Evolutionary conservation across 768 basidiomycete species (phyloP), one percentile per base, ranked within the genome.

Genomic region (Kwoniella mangroviensis): DNA sequence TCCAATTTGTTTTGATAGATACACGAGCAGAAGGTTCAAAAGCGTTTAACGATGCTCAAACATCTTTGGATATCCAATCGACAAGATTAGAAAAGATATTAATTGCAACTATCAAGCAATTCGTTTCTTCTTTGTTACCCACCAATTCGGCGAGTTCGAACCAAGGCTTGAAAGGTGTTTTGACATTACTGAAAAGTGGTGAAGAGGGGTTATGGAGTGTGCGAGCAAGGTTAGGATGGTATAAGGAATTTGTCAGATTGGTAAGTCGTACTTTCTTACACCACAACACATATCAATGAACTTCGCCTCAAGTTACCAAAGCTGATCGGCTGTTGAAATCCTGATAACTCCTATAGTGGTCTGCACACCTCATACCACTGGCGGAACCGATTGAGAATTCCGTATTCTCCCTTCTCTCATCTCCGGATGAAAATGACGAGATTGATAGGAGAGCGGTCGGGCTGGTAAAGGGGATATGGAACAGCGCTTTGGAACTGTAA

Each of bases 161-260:
- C 9, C 58, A 70, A 34, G 77, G 78, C 6, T 68, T 79, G 56
- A 76, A 71, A 60, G 63, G 73, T 4, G 76, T 78, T 10, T 62
- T 79, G 52, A 67, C 61, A 12, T 63, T 79, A 1, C 28, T 75
- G 40, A 73, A 77, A 22, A 71, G 67, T 52, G 80, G 78, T 12
- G 76, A 76, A 68, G 74, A 78, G 40, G 76, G 74, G 6, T 61
- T 64, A 55, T 81, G 78, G 80, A 62, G 67, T 51, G 67, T 76
- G 22, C 54, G 79, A 67, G 75, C 76, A 1, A 68, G 70, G n/a
- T 72, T 63, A 40, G 81, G 79, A 4, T 83, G 80, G 79, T 83
- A 69, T 58, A 76, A 72, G 53, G 75, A 83, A 52, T 83, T 79
- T 71, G 71, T 81, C 53, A 56, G 82, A 55, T 43, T 75, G 21